A percentile compares a stretch with the other conserved stretches of the same genome.
Evolutionary conservation across 2,329 filamentous ascomycete genomes (phyloP).

Genomic region (Zymoseptoria ardabiliae): DNA sequence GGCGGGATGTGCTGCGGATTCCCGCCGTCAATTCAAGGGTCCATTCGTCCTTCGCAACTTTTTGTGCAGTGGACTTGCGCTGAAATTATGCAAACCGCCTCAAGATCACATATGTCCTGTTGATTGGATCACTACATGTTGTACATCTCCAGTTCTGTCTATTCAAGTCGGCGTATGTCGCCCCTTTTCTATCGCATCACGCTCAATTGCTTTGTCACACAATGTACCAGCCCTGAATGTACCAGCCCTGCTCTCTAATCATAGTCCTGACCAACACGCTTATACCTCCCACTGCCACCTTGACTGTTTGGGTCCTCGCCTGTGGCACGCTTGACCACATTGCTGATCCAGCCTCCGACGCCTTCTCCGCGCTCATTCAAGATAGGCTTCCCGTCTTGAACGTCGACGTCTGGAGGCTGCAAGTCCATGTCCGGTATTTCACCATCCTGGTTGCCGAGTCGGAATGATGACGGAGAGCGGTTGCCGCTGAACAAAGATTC

Average conservation of each 20-base stretch:
- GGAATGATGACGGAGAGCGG: conserved; percentile 73
- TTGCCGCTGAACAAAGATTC: conserved; percentile 68
- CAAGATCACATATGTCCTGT: neutral
- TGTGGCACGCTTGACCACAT: conserved; percentile 52
- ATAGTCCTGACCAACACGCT: conserved; percentile 40
- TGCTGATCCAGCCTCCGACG: conserved; percentile 62
- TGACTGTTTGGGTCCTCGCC: conserved; percentile 31
- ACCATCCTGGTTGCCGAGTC: conserved; percentile 50
- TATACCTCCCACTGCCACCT: conserved; percentile 37
- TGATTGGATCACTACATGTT: neutral
- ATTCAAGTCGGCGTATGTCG: neutral
- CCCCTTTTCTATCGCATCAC: neutral
- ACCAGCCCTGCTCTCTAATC: conserved; percentile 12
- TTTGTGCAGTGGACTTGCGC: neutral
- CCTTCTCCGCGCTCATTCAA: conserved; percentile 44
- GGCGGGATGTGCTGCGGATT: neutral
- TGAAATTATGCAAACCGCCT: neutral
- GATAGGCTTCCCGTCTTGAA: conserved; percentile 44
- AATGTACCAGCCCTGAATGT: neutral
- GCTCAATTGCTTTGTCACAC: conserved; percentile 1
- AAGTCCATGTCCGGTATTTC: conserved; percentile 77
- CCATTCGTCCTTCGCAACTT: neutral
- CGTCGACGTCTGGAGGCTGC: conserved; percentile 61
- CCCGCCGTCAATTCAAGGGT: conserved; percentile 1
- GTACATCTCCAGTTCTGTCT: conserved; percentile 1